Base-by-base conservation (phyloP, 2,329 filamentous ascomycete species). In the Thermomyces lanuginosus region DNA sequence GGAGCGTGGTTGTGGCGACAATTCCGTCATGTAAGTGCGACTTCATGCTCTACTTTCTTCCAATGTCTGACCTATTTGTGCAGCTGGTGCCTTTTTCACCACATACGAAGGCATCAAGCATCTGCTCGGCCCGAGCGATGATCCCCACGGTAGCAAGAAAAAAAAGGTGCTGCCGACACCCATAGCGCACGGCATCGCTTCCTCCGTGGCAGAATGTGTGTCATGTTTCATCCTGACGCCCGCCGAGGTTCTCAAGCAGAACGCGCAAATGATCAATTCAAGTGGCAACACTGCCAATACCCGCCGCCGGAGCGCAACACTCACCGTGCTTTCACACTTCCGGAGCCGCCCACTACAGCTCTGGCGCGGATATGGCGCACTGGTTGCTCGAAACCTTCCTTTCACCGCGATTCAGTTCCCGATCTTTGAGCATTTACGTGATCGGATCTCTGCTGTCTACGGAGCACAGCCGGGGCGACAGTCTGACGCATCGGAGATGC, bases 401-500 rank as follows among this genome's bases (percentile, higher is more conserved):
- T 89, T 86, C 39, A 92, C 82, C 3, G 82, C 79, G 0, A 61
- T 92, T 38, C 81, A 92, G 43, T 92, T 92, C 39, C 83, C 83
- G 4, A 63, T 89, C 39, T 92, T 89, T 43, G 83, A 92, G 56
- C 59, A 69, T 24, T 42, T 82, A 28, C 73, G 77, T 30, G 49
- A 53, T 19, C 46, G 44, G 4, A 63, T 82, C 7, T 56, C 56
- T 32, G 42, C 48, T 10, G 57, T 56, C 20, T 44, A 66, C 21
- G 40, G 4, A 46, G 44, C 21, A 35, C 33, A 14, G 38, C 27
- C 11, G 37, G 23, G 18, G 38, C 29, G 12, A 33, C 20, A 21
- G 21, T 37, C 22, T 28, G 34, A 16, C 60, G 60, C 59, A 32
- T 44, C 24, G 10, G 29, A 25, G 18, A 22, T 89, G 8, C 37